phyloP scores from a whole-genome alignment of 495 filamentous ascomycete species.

The Aspergillus indologenus region DNA sequence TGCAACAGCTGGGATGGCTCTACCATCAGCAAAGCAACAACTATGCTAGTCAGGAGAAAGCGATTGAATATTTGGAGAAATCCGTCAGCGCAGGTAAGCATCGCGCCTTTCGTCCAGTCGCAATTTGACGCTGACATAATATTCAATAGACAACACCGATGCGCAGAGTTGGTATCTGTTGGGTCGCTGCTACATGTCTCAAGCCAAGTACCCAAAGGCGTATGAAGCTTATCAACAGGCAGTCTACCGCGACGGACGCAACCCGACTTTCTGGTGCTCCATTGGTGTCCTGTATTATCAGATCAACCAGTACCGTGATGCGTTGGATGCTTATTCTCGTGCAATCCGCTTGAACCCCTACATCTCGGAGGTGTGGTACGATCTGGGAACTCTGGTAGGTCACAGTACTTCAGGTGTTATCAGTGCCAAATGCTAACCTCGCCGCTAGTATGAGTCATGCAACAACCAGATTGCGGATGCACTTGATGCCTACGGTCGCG shows the following conservation, averaged over 20 bases:
- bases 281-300: conserved; percentile 99
- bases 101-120: not conserved
- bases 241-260: conserved; percentile 95
- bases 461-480: conserved; percentile 98
- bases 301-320: conserved; percentile 99
- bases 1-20: conserved; percentile 97
- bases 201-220: conserved; percentile 97
- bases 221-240: conserved; percentile 99
- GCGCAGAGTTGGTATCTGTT: conserved; percentile 99
- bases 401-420: not conserved
- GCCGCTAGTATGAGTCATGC: conserved; percentile 80
- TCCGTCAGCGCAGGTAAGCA: conserved; percentile 87
- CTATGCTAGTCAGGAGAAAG: conserved; percentile 87
- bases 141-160: conserved; percentile 72
- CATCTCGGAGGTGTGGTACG: conserved; percentile 99
- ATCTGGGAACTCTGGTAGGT: conserved; percentile 91
- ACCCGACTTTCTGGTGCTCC: conserved; percentile 99
- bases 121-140: not conserved
- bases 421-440: conserved; percentile 11
- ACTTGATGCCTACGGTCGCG: conserved; percentile 90
- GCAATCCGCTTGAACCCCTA: conserved; percentile 97
- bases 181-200: conserved; percentile 98
- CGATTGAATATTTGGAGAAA: conserved; percentile 96
- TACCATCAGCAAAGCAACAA: conserved; percentile 91
- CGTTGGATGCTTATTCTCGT: conserved; percentile 95